Base-by-base conservation (phyloP, 768 basidiomycete genomes). In the Kockovaella imperatae region DNA sequence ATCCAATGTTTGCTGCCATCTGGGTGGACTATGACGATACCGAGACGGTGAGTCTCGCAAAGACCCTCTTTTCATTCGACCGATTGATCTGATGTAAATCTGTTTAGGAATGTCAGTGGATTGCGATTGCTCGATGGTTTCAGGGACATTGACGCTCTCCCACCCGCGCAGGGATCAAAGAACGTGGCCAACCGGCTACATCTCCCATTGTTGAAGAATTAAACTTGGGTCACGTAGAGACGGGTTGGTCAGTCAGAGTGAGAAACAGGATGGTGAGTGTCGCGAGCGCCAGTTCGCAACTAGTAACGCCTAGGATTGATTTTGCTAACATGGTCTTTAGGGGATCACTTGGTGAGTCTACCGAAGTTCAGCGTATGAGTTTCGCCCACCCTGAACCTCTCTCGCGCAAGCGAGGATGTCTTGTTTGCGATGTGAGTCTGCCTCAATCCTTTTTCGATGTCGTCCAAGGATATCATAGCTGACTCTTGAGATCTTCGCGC, bases 11-110 rank as follows among this genome's bases (percentile, higher is more conserved):
- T 44, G 69, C 69, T 14, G 69, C 69, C 31, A 70, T 70, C 35
- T 70, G 69, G 69, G 64, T 70, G 2, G 69, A 70, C 38, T 70
- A 57, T 43, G 69, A 70, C 51, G 55, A 70, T 49, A 66, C 66
- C 6, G 68, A 70, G 42, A 70, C 68, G n/a, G 68, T 62, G 23
- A 43, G 61, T 45, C 11, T 39, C 15, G 7, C n/a, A 13, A 31
- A 45, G 13, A 21, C n/a, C n/a, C n/a, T n/a, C n/a, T n/a, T n/a
- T n/a, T n/a, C n/a, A n/a, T n/a, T n/a, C n/a, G n/a, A n/a, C 45
- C 21, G 14, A 13, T 15, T 35, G 8, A 10, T 40, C 24, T 21
- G 1, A 17, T 35, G 21, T 24, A 13, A 13, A 39, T 28, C 25
- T 20, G 14, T 26, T 11, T 54, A 60, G 59, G 59, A 67, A 59